These are phyloP conservation scores for Furcasterigmium sp. DNA, from an alignment of 2,329 filamentous ascomycete species.

Conservation along the genomic window DNA sequence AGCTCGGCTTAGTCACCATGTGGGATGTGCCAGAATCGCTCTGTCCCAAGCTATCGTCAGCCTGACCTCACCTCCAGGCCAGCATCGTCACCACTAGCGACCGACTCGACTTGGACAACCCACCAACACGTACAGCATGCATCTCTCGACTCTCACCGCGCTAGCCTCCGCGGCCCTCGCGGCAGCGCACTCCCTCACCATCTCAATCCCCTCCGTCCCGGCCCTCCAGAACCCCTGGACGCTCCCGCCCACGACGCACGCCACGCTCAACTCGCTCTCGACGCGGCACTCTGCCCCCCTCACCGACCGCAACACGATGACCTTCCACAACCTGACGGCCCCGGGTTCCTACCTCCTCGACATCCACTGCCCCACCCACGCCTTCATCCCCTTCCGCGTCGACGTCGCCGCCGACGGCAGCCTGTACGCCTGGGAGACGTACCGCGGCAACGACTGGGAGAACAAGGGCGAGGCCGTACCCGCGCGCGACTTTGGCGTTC, in stretches of 20 bases:
- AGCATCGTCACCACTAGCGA: constrained; percentile 4
- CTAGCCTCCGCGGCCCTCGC: constrained; percentile 27
- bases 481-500: constrained; percentile 7
- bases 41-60: too few relatives aligned
- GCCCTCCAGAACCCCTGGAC: constrained; percentile 41
- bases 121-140: constrained; percentile 24
- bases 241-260: constrained; percentile 62
- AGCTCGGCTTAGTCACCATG: too few relatives aligned
- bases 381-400: constrained; percentile 74
- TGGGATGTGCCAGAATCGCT: too few relatives aligned
- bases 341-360: constrained; percentile 74
- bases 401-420: constrained; percentile 53
- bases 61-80: constrained; percentile 1
- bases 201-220: constrained; percentile 33
- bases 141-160: constrained; percentile 26
- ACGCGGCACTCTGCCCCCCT: constrained; percentile 51
- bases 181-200: constrained; percentile 28
- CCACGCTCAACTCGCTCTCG: constrained; percentile 45
- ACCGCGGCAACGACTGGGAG: constrained; percentile 81
- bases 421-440: constrained; percentile 76
- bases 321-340: constrained; percentile 65
- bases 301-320: constrained; percentile 63
- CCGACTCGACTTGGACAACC: constrained; percentile 7
- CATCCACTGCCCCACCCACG: constrained; percentile 67
- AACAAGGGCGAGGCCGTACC: constrained; percentile 66